Evolutionary conservation across 2,329 filamentous ascomycete genomes (phyloP).

Genomic region (Scedosporium minutisporum): DNA sequence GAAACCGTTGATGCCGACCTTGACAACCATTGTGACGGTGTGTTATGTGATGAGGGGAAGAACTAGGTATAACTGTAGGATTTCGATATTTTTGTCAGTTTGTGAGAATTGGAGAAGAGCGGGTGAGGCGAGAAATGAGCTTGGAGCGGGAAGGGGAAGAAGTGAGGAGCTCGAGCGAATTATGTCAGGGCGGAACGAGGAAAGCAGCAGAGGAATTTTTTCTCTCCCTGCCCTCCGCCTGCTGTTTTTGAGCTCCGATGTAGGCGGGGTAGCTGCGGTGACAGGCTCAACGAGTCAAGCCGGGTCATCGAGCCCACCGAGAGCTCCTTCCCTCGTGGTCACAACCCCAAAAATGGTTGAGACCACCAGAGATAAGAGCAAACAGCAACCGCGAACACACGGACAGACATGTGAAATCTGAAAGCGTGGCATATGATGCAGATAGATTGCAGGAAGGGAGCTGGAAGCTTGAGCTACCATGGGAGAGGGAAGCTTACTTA

Average conservation of each 20-base stretch:
- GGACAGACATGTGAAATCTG: no score
- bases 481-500: background rate
- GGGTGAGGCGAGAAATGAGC: background rate
- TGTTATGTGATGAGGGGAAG: constrained; percentile 5
- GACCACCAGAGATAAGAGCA: no score
- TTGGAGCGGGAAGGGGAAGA: background rate
- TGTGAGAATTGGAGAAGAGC: background rate
- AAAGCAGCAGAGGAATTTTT: background rate
- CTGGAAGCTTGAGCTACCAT: constrained; percentile 1
- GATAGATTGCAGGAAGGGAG: background rate
- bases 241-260: constrained; percentile 4
- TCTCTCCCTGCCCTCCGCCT: background rate
- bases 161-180: background rate
- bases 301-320: no score
- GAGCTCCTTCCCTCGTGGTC: no score
- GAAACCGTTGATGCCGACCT: constrained; percentile 99
- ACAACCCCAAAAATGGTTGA: no score
- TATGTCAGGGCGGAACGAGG: background rate
- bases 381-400: no score
- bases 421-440: background rate
- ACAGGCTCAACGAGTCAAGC: background rate
- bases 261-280: constrained; percentile 6
- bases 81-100: background rate
- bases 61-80: background rate
- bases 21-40: constrained; percentile 35